These are phyloP conservation scores for Smallanthus sonchifolius DNA, from an alignment of 129 eudicot genomes.

Conservation along the genomic window DNA sequence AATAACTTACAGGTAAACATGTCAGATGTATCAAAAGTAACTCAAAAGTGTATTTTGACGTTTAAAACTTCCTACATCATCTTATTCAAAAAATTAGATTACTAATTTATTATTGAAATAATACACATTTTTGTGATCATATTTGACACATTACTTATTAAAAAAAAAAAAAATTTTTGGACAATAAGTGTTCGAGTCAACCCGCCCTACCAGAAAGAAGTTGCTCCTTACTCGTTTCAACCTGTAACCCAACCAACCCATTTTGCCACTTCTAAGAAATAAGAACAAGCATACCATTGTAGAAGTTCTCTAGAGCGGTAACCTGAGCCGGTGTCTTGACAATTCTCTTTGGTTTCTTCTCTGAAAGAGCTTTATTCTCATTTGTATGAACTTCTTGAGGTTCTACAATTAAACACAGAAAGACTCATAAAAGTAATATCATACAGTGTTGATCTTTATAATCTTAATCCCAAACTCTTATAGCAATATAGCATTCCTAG, in stretches of 20 bases:
- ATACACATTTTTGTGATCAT: not conserved
- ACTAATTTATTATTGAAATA: not conserved
- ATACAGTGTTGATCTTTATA: not conserved
- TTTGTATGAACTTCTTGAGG: conserved; percentile 48
- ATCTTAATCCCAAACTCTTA: conserved; percentile 5
- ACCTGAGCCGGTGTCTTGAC: conserved; percentile 74
- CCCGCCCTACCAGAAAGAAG: not conserved
- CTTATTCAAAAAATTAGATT: not conserved
- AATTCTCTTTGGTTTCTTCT: conserved; percentile 64
- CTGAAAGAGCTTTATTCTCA: conserved; percentile 49
- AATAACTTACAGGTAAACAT: not conserved
- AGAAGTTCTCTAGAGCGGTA: conserved; percentile 72
- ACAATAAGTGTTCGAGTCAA: not conserved
- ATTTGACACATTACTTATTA: not conserved
- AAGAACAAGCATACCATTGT: conserved; percentile 51
- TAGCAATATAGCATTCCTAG: not conserved
- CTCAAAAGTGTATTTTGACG: not conserved
- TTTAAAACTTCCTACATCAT: not conserved
- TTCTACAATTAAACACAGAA: conserved; percentile 34
- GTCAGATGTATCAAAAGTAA: not conserved
- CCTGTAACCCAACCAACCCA: not conserved
- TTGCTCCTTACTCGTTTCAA: not conserved
- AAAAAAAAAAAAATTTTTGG: not conserved
- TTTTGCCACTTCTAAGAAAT: conserved; percentile 6
- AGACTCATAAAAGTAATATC: conserved; percentile 1